Conservation (phyloP, 352 stramenopile species). For the Phytopythium chamaehyphon region DNA sequence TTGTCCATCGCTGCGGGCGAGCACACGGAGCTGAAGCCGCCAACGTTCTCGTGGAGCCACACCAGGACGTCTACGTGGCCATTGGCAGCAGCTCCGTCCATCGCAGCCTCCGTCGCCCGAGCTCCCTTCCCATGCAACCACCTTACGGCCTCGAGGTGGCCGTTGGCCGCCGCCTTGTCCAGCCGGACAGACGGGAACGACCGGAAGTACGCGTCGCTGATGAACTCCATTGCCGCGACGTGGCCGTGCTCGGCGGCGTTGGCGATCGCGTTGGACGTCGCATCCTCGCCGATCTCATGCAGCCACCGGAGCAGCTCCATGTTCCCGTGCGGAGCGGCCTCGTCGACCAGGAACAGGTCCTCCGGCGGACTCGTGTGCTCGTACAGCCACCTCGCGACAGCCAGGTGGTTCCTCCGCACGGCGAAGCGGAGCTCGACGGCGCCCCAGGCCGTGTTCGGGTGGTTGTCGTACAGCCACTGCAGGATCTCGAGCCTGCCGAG, state of each 20-base stretch:
- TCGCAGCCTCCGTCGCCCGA: slow-evolving; percentile 26
- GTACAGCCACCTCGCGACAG: slow-evolving; percentile 33
- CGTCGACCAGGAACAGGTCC: slow-evolving; percentile 10
- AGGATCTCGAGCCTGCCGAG: slow-evolving; percentile 23
- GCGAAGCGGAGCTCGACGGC: slow-evolving; percentile 24
- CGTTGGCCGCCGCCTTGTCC: slow-evolving; percentile 36
- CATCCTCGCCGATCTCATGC: slow-evolving; percentile 24
- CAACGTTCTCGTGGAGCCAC: slow-evolving; percentile 39
- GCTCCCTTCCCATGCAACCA: slow-evolving; percentile 19
- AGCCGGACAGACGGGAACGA: slow-evolving; percentile 23
- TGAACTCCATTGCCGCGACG: slow-evolving; percentile 32
- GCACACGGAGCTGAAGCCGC: not conserved
- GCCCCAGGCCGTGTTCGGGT: slow-evolving; percentile 23
- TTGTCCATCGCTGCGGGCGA: slow-evolving; percentile 24
- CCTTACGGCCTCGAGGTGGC: slow-evolving; percentile 20
- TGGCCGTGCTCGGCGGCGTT: slow-evolving; percentile 34
- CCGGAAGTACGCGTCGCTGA: slow-evolving; percentile 23
- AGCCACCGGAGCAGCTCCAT: slow-evolving; percentile 38
- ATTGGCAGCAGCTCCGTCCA: slow-evolving; percentile 35
- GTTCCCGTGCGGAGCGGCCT: slow-evolving; percentile 30
- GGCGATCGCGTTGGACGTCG: slow-evolving; percentile 27
- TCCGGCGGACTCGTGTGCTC: slow-evolving; percentile 19
- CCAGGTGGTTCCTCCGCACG: slow-evolving; percentile 25
- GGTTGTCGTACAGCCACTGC: slow-evolving; percentile 24
- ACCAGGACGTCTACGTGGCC: slow-evolving; percentile 48